phyloP scores from a whole-genome alignment of 495 filamentous ascomycete species.

The Penicillium goetzii region DNA sequence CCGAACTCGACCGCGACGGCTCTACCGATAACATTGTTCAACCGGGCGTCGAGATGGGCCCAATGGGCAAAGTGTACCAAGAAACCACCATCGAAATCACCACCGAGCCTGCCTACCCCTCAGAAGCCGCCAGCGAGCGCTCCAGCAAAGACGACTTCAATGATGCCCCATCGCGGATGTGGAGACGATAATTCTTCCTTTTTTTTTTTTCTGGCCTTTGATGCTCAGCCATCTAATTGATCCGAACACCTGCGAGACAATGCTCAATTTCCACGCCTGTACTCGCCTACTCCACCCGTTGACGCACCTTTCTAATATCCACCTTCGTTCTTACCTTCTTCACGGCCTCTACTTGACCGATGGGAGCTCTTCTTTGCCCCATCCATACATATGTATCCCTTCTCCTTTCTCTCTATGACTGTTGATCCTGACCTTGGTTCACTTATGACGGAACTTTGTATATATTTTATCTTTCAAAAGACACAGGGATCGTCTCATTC shows the following conservation, averaged over 20 bases:
- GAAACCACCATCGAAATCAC: constrained; percentile 53
- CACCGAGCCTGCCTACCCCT: constrained; percentile 41
- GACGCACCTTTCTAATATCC: not conserved
- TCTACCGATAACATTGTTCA: constrained; percentile 49
- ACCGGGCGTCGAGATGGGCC: constrained; percentile 37
- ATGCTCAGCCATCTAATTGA: not conserved
- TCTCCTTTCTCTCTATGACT: constrained; percentile 9
- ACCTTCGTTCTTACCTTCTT: not conserved
- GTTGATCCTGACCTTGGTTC: not conserved
- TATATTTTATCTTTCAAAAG: constrained; percentile 11
- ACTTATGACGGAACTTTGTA: constrained; percentile 23
- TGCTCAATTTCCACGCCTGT: constrained; percentile 5
- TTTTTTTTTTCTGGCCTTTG: not conserved
- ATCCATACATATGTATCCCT: constrained; percentile 8
- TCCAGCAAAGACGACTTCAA: constrained; percentile 41
- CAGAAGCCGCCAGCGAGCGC: constrained; percentile 31
- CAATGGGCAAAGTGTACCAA: constrained; percentile 50
- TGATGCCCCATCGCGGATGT: constrained; percentile 30
- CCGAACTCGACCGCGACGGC: constrained; percentile 34
- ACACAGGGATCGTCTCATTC: not conserved
- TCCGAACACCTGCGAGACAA: not conserved
- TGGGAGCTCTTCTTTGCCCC: not conserved
- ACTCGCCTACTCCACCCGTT: not conserved
- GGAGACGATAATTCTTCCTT: constrained; percentile 30
- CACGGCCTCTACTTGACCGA: constrained; percentile 1